These are phyloP conservation scores for Scenedesmus sp. DNA, from an alignment of 163 green algal species.

Conservation along the genomic window DNA sequence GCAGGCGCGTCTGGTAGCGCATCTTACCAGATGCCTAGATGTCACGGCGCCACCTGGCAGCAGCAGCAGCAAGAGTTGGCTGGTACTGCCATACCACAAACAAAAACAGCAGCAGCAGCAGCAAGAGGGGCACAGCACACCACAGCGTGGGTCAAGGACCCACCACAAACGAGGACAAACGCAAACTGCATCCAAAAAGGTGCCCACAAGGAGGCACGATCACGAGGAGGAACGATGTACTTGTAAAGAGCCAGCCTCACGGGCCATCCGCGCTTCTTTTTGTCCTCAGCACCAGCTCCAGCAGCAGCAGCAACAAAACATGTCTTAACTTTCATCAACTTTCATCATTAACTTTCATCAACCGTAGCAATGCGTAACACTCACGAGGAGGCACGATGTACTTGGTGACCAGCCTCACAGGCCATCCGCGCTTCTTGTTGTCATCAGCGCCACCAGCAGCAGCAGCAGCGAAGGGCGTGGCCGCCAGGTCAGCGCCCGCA, in stretches of 20 bases:
- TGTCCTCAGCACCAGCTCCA: not conserved
- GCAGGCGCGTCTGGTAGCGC: not conserved
- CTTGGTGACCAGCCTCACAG: slow-evolving; percentile 22
- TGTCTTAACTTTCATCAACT: too few species aligned
- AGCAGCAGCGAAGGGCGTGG: not conserved
- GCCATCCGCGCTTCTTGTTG: slow-evolving; percentile 17
- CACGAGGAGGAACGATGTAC: not conserved
- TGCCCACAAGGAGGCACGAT: not conserved
- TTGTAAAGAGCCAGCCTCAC: not conserved
- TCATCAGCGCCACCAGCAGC: not conserved
- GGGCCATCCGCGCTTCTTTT: not conserved
- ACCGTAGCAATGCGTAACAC: not conserved
- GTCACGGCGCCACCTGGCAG: not conserved
- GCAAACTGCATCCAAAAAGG: too few species aligned
- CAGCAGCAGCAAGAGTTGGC: not conserved
- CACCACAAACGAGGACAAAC: not conserved
- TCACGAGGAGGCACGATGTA: slow-evolving; percentile 36
- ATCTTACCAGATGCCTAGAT: not conserved
- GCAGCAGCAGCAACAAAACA: too few species aligned
- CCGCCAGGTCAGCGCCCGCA: not conserved
- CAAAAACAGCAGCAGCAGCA: not conserved
- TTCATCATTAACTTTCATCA: too few species aligned
- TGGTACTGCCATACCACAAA: too few species aligned
- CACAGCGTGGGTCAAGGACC: not conserved
- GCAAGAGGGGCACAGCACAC: not conserved